Evolutionary conservation across 106 monocot genomes (phyloP), one percentile per base, ranked within the genome.

Genomic region (Vanilla planifolia): DNA sequence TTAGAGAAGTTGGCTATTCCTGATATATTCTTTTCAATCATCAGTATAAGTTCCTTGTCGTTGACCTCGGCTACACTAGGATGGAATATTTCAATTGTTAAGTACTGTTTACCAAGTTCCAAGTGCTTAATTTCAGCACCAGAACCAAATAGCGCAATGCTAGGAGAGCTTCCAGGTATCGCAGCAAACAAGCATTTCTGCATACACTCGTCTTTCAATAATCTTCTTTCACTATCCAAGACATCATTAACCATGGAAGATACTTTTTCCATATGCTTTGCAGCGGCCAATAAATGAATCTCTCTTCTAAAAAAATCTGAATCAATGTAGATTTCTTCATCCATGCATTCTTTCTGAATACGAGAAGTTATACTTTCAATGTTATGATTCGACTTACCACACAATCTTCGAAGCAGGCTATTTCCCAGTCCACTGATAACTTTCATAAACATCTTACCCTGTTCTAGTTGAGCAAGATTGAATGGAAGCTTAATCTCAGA

Each of bases 41-140:
- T 22, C 59, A 60, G 37, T 56, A 88, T 76, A 55, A 98, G 75
- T 36, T 92, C 82, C 67, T 77, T 85, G 2, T 92, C 92, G 61
- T 75, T 67, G 27, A 92, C 6, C 20, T 63, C 32, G 67, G 43
- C 25, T 58, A 77, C 81, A 66, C 66, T 62, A 52, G 63, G 79
- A 82, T 92, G 92, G 24, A 62, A 80, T 55, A 98, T 66, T 63
- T 92, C 92, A 6, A 88, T 79, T 11, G 87, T 71, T 29, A 98
- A 65, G 67, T 55, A 78, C 36, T 80, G 71, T n/a, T 78, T 85
- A 3, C 74, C 75, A 24, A 98, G 84, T 64, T 98, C 98, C 26
- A 98, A 81, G 79, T 98, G 92, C 68, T 80, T 91, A 65, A 98
- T 98, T 71, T 76, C 79, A 66, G 77, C 98, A 79, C 98, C 98